Base-by-base conservation (phyloP, 1,284 basidiomycete genomes). In the Amylostereum chailletii region DNA sequence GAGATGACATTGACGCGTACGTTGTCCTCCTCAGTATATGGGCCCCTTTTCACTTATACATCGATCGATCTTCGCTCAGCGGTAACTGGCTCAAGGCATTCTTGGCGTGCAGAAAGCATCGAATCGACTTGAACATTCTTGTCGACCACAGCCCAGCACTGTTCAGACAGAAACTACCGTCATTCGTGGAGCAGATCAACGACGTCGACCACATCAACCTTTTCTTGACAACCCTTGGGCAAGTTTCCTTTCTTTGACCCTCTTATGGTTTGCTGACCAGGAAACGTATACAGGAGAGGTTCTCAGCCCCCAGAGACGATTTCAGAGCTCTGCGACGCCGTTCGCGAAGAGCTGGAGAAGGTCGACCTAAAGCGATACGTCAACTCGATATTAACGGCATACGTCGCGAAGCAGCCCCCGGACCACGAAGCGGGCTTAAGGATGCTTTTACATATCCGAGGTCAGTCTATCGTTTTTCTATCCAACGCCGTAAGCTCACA, bases 181-280 rank as follows among this genome's bases (percentile, higher is more conserved):
- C 69, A 2, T 94, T 99, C 55, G 75, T 97, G 3, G 79, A 88
- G 43, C 92, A 98, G 65, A 75, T 99, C 5, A 76, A 80, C 34
- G 90, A 96, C 57, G 85, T 91, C 1, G 96, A 99, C 64, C 82
- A 94, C 64, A 76, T 99, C 57, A 97, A 97, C 63, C 72, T 99
- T 47, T 94, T 99, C 68, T 71, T 98, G 50, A 89, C 93, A 11
- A 82, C 77, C 26, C 60, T 99, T 31, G 90, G 87, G 88, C 91
- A 55, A 49, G 84, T 69, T 26, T 27, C 42, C 32, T 40, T 42
- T 39, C 33, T 34, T 30, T 42, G 32, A 39, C 30, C 19, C 29
- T n/a, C 34, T 4, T 39, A 31, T 31, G 11, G 26, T 31, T 33
- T 32, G 10, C 31, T 39, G 10, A 40, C 36, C 55, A 40, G 51